phyloP scores from a whole-genome alignment of 2,329 filamentous ascomycete genomes.

The Incumbomyces delicatus region DNA sequence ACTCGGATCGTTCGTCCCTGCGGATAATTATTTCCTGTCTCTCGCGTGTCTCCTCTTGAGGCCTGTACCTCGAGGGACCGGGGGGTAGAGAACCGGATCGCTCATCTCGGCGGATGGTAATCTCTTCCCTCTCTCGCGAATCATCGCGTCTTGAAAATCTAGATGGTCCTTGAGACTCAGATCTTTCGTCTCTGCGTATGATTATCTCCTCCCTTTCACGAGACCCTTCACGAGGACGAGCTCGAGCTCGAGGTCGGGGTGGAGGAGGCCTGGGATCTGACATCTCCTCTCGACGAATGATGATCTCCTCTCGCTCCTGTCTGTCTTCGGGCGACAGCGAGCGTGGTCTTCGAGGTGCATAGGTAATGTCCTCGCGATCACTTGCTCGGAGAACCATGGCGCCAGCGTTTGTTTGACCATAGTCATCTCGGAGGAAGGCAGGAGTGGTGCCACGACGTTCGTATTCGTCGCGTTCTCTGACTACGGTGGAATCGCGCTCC shows the following conservation, averaged over 20 bases:
- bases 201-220: conserved; percentile 25
- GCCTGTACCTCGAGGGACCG: conserved; percentile 11
- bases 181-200: conserved; percentile 20
- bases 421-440: conserved; percentile 28
- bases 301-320: conserved; percentile 27
- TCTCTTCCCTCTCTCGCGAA: conserved; percentile 23
- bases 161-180: conserved; percentile 7
- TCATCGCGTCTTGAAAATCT: conserved; percentile 1
- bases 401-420: conserved; percentile 24
- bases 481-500: conserved; percentile 25
- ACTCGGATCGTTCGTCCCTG: conserved; percentile 20
- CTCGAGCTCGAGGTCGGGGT: not conserved
- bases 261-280: conserved; percentile 8
- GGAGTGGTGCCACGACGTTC: conserved; percentile 15
- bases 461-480: conserved; percentile 11
- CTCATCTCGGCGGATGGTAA: conserved; percentile 21
- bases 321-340: conserved; percentile 19
- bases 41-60: conserved; percentile 19
- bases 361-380: conserved; percentile 25
- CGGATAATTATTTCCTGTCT: conserved; percentile 29
- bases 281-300: conserved; percentile 22
- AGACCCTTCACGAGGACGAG: conserved; percentile 7
- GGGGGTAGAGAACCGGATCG: not conserved
- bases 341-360: conserved; percentile 17
- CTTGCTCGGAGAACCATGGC: conserved; percentile 24